Evolutionary conservation across 1,284 basidiomycete genomes (phyloP), one percentile per base, ranked within the genome.

Genomic region (Inonotus obliquus): DNA sequence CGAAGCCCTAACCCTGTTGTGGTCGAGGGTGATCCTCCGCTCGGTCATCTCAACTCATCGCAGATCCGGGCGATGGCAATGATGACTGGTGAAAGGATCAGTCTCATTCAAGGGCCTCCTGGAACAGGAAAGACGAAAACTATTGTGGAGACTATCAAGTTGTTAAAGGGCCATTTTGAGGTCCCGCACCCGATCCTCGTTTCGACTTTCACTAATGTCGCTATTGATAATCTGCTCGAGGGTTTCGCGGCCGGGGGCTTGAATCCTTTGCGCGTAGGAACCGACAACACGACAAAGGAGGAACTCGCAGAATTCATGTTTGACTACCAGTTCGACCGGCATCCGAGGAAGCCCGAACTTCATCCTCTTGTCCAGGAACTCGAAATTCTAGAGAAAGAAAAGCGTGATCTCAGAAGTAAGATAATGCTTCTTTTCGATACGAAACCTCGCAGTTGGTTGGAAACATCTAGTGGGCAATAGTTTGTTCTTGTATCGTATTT

Each of bases 51-150:
- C 65, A 97, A 96, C 70, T 70, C 73, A 10, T 89, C 87, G n/a
- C 94, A 98, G 73, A 81, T 83, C 58, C 78, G 84, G 60, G 95
- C 95, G 0, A 85, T 96, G 54, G 94, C 94, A 1, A 82, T 86
- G 76, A 96, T 96, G 90, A 80, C 97, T 49, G 84, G 85, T 5
- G 82, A 94, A 67, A 78, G 85, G 35, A 73, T 94, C 39, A 91
- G 89, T 70, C 78, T 97, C 23, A 84, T 97, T 21, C 95, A 97
- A 75, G 95, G 95, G 88, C 95, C 95, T 23, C 95, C 95, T 5
- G 95, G 95, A n/a, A 98, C 95, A 0, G 94, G 95, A 52, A 98
- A 98, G 75, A 96, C 94, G 1, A 87, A 89, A 69, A 96, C 95
- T 0, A 94, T 98, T 55, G 87, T 96, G 35, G 88, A 95, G 70